Evolutionary conservation across 2,329 filamentous ascomycete genomes (phyloP).

Genomic region (Diaporthe longicolla): DNA sequence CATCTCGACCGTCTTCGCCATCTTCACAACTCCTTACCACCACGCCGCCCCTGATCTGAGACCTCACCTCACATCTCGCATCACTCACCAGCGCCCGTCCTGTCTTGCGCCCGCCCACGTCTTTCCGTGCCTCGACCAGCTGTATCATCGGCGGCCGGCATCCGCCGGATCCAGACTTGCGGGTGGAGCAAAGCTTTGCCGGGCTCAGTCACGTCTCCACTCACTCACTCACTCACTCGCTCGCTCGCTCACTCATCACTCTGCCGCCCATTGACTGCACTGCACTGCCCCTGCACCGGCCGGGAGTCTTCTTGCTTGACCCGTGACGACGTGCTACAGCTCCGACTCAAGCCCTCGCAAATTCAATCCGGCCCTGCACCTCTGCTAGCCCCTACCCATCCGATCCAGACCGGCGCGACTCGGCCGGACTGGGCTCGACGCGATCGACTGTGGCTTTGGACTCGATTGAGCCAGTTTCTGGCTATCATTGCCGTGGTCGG

Average conservation of each 20-base stretch:
- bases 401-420: neutral
- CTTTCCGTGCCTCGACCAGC: neutral
- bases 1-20: conserved; percentile 6
- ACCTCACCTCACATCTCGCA: neutral
- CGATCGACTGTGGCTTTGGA: neutral
- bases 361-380: neutral
- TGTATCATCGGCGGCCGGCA: neutral
- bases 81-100: neutral
- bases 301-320: conserved; percentile 14
- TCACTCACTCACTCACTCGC: neutral
- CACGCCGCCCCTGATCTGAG: neutral
- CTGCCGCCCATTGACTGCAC: conserved; percentile 1
- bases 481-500: conserved; percentile 9
- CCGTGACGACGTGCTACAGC: conserved; percentile 13
- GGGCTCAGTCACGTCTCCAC: neutral
- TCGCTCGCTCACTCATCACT: neutral
- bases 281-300: neutral
- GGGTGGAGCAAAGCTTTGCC: conserved; percentile 15
- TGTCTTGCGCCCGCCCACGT: neutral
- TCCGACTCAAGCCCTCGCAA: neutral
- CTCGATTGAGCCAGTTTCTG: conserved; percentile 1
- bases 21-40: neutral
- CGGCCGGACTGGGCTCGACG: conserved; percentile 7
- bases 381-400: neutral
- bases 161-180: neutral